Evolutionary conservation across 2,329 filamentous ascomycete species (phyloP).

Genomic region (Colletotrichum godetiae): DNA sequence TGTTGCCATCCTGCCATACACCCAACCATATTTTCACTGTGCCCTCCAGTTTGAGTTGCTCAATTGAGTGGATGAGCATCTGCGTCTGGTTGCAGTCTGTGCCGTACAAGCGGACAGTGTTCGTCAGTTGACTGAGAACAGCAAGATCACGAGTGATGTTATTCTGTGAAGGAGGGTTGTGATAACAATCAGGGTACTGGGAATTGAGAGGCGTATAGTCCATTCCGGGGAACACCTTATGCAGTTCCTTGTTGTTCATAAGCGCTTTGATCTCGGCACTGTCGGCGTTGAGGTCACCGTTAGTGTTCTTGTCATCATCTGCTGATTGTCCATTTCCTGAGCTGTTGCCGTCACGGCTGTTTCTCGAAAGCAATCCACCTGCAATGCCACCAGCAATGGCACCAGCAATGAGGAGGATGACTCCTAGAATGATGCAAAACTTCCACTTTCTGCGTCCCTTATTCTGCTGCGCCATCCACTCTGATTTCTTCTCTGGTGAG

Average conservation of each 20-base stretch:
- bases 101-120: slow-evolving; percentile 88
- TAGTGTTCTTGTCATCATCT: slow-evolving; percentile 67
- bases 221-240: slow-evolving; percentile 95
- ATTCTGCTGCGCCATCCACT: slow-evolving; percentile 71
- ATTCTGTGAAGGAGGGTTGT: slow-evolving; percentile 86
- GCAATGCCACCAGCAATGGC: slow-evolving; percentile 80
- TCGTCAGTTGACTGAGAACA: slow-evolving; percentile 89
- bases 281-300: slow-evolving; percentile 79
- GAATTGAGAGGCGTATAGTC: slow-evolving; percentile 94
- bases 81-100: slow-evolving; percentile 98
- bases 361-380: slow-evolving; percentile 76
- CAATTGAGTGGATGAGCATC: slow-evolving; percentile 88
- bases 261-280: slow-evolving; percentile 84
- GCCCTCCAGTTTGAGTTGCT: slow-evolving; percentile 76
- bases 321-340: slow-evolving; percentile 60
- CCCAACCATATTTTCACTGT: slow-evolving; percentile 92
- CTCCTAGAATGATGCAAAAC: slow-evolving; percentile 73
- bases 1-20: slow-evolving; percentile 89
- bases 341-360: slow-evolving; percentile 49
- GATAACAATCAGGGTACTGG: slow-evolving; percentile 86
- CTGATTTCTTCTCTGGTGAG: slow-evolving; percentile 70
- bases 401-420: slow-evolving; percentile 72
- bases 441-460: slow-evolving; percentile 73
- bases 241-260: slow-evolving; percentile 82
- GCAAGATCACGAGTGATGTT: slow-evolving; percentile 94